Base-by-base conservation (phyloP, 2,329 filamentous ascomycete species). In the Fusarium subglutinans region DNA sequence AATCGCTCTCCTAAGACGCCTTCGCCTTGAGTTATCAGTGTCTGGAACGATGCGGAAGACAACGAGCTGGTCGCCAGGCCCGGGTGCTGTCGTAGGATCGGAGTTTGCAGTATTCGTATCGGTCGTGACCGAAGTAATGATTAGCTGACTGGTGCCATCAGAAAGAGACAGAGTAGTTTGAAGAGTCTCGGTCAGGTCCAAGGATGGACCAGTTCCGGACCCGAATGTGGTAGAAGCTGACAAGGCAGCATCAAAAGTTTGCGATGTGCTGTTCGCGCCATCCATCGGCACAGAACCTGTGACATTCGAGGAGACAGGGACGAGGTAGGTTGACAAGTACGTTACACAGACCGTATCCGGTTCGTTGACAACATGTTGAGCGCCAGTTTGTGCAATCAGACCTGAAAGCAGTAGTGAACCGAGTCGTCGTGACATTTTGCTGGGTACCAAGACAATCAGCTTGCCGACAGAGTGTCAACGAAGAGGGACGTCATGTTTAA, bases 351-450 rank as follows among this genome's bases (percentile, higher is more conserved):
- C 51, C 11, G 24, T 35, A 10, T 55, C 26, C 6, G 38, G 37
- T 12, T 38, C 13, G 6, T 54, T 17, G 5, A 13, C 3, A 22
- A 22, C 0, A 38, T 38, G 5, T 26, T 22, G 7, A 22, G 50
- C 24, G 2, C n/a, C 7, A 22, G 14, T 1, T 9, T 17, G 50
- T 9, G 14, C 13, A 5, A 54, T 22, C 0, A 38, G 24, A 17
- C 18, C 18, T 22, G 9, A 15, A 2, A 53, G 13, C 9, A 53
- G 33, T 17, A 53, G 4, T 4, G 33, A 38, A 5, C 6, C 3
- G 50, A 53, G 10, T 22, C n/a, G n/a, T 26, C 13, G 24, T 22
- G 33, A 53, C 33, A 53, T 53, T 17, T 26, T 26, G 33, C n/a
- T 13, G 18, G 13, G 13, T 9, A 15, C 33, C 9, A 26, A 53